Percentiles rank a stretch among this genome's conserved stretches.
phyloP scores from a whole-genome alignment of 768 basidiomycete genomes.

The Lepiota brunneoincarnata region DNA sequence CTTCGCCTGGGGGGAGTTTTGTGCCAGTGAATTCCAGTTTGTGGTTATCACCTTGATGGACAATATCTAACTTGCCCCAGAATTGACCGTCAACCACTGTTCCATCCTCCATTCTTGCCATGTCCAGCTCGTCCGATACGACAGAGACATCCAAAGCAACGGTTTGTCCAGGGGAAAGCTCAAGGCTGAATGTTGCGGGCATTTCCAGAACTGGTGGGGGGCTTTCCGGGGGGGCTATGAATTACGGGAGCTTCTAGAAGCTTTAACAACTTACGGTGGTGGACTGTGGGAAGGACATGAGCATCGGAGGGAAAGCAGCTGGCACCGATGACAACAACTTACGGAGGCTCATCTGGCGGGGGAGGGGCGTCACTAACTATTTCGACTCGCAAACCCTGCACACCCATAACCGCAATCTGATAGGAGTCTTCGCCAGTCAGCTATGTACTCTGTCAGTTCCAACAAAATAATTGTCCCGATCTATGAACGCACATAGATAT shows the following conservation, averaged over 20 bases:
- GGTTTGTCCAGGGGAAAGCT: slow-evolving; percentile 74
- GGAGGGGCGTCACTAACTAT: slow-evolving; percentile 85
- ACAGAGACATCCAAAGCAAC: slow-evolving; percentile 80
- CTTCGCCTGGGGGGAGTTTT: slow-evolving; percentile 58
- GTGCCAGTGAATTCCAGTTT: slow-evolving; percentile 83
- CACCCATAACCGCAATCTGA: slow-evolving; percentile 83
- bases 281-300: slow-evolving; percentile 30
- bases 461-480: slow-evolving; percentile 4
- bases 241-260: not conserved
- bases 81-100: slow-evolving; percentile 82
- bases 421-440: slow-evolving; percentile 84
- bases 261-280: slow-evolving; percentile 38
- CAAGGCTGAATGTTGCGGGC: slow-evolving; percentile 82
- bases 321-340: slow-evolving; percentile 30
- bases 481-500: slow-evolving; percentile 65
- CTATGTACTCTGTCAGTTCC: slow-evolving; percentile 34
- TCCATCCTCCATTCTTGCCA: slow-evolving; percentile 90
- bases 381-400: slow-evolving; percentile 81
- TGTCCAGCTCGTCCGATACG: slow-evolving; percentile 80
- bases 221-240: slow-evolving; percentile 23
- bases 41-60: slow-evolving; percentile 76
- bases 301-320: slow-evolving; percentile 17
- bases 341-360: slow-evolving; percentile 83
- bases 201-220: slow-evolving; percentile 80
- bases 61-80: slow-evolving; percentile 85